phyloP scores from a whole-genome alignment of 371 early-diverging fungal species.

The Lichtheimia ornata region DNA sequence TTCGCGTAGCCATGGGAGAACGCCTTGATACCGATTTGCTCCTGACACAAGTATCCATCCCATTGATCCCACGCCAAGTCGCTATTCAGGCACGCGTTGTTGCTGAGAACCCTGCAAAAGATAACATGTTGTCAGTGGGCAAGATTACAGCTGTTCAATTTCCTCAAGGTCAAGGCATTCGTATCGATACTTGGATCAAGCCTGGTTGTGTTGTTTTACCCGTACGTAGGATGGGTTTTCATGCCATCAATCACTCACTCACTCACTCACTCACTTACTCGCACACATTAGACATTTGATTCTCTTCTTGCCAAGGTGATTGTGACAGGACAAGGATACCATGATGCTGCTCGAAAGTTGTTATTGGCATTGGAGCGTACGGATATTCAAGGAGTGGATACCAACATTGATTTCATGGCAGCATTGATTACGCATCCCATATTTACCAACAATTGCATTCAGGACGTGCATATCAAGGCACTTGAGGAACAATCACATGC shows the following conservation, averaged over 20 bases:
- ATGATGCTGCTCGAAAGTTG: constrained; percentile 31
- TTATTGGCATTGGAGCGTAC: constrained; percentile 25
- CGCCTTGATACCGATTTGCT: constrained; percentile 19
- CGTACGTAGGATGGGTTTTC: constrained; percentile 14
- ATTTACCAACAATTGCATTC: constrained; percentile 17
- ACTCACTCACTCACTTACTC: background rate
- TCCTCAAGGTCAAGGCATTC: constrained; percentile 39
- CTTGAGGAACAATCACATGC: constrained; percentile 27
- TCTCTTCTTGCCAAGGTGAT: constrained; percentile 45
- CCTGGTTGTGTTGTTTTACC: constrained; percentile 35
- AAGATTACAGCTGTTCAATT: constrained; percentile 26
- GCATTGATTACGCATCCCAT: constrained; percentile 21
- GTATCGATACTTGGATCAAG: constrained; percentile 46
- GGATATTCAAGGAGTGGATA: constrained; percentile 33
- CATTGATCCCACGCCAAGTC: constrained; percentile 16
- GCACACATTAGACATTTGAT: constrained; percentile 38
- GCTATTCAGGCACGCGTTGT: constrained; percentile 48
- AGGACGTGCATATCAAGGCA: constrained; percentile 21
- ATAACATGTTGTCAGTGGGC: constrained; percentile 43
- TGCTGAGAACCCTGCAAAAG: constrained; percentile 41
- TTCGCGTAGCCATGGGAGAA: constrained; percentile 36
- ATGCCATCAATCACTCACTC: background rate
- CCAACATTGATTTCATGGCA: constrained; percentile 36
- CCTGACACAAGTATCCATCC: constrained; percentile 13
- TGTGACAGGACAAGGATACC: constrained; percentile 36